Evolutionary conservation across 768 basidiomycete species (phyloP).

Genomic region (Macrolepiota albuminosa): DNA sequence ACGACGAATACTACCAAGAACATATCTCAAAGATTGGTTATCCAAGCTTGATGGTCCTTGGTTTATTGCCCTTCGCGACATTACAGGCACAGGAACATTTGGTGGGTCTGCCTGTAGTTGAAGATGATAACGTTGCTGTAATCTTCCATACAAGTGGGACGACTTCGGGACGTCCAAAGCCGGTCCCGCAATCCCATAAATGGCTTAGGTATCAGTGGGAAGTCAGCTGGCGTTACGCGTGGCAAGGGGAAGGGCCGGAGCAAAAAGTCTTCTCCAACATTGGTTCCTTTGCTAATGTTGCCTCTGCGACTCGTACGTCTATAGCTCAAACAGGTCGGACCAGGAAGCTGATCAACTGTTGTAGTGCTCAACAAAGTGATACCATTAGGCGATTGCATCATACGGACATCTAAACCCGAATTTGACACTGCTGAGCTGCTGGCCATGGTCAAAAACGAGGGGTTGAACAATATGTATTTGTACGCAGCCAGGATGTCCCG

Average conservation of each 20-base stretch:
- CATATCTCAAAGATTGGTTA: conserved; percentile 1
- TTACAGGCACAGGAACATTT: background rate
- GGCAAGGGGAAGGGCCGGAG: background rate
- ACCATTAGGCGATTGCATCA: conserved; percentile 4
- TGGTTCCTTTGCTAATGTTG: conserved; percentile 7
- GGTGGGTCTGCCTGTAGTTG: background rate
- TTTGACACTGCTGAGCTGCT: conserved; percentile 8
- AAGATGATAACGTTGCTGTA: conserved; percentile 6
- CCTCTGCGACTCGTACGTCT: conserved; percentile 6
- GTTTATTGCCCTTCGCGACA: background rate
- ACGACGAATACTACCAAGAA: conserved; percentile 1
- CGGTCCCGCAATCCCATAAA: conserved; percentile 6
- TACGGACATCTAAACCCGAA: conserved; percentile 9
- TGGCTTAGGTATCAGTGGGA: conserved; percentile 7
- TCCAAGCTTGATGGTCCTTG: background rate
- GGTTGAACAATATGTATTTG: conserved; percentile 7
- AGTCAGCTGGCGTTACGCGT: conserved; percentile 7
- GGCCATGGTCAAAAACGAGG: conserved; percentile 5
- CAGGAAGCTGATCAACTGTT: background rate
- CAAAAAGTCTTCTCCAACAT: conserved; percentile 10
- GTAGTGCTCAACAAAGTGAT: conserved; percentile 3
- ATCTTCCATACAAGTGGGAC: conserved; percentile 12
- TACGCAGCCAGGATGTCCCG: conserved; percentile 2
- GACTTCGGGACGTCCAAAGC: conserved; percentile 9
- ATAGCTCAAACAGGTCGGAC: background rate